phyloP scores from a whole-genome alignment of 257 asterid genomes.

The Ehretia macrophylla region DNA sequence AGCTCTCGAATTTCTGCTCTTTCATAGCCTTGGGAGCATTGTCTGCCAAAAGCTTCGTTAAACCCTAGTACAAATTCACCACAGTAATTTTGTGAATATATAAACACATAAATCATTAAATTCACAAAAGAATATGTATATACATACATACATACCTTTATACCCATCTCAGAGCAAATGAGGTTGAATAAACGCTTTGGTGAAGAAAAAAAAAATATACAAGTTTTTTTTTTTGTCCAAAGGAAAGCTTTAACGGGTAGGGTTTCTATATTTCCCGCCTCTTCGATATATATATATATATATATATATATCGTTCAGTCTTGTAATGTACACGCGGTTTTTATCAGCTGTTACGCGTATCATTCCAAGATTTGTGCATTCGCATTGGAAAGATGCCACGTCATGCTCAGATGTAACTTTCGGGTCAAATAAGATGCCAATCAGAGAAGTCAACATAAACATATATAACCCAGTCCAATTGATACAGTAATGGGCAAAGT shows the following conservation, averaged over 20 bases:
- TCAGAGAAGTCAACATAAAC: too few species aligned
- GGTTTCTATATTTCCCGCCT: constrained; percentile 19
- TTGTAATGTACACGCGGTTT: neutral
- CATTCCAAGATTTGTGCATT: neutral
- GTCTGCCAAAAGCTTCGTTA: constrained; percentile 90
- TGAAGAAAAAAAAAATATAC: too few species aligned
- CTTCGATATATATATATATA: neutral
- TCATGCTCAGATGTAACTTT: neutral
- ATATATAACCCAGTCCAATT: too few species aligned
- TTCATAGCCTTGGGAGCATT: constrained; percentile 90
- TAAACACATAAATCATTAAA: neutral
- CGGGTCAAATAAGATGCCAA: too few species aligned
- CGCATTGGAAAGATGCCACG: neutral
- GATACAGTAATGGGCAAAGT: too few species aligned
- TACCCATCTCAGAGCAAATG: neutral
- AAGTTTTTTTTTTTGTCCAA: too few species aligned
- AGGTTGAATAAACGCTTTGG: neutral
- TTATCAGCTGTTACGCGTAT: neutral
- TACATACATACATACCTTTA: constrained; percentile 16
- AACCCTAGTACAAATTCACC: constrained; percentile 48
- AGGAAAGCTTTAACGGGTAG: constrained; percentile 8
- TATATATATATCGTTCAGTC: too few species aligned
- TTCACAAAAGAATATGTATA: neutral
- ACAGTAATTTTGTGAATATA: neutral
- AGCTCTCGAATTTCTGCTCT: constrained; percentile 95